A percentile compares a stretch with the other conserved stretches of the same genome.
Conservation (phyloP, 2,329 filamentous ascomycete genomes). For the Lasiodiplodia sp. region DNA sequence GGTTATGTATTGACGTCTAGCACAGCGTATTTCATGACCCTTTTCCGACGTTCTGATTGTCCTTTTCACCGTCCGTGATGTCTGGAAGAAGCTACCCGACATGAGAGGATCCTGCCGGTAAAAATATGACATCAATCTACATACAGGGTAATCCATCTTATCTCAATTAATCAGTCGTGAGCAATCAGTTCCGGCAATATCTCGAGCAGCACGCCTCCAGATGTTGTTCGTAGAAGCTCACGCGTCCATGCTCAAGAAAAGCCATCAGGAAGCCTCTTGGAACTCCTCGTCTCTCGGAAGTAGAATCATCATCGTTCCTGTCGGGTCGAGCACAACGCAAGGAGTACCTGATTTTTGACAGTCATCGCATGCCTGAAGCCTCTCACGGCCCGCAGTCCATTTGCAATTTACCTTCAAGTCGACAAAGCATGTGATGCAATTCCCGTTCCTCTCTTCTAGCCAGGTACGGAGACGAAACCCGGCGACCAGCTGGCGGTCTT, state of each 20-base stretch:
- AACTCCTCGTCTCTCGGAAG: not conserved
- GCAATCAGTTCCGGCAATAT: not conserved
- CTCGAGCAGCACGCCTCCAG: not conserved
- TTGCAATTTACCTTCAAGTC: not conserved
- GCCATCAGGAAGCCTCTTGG: not conserved
- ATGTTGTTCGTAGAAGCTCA: not conserved
- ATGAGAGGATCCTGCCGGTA: not conserved
- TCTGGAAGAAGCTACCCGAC: not conserved
- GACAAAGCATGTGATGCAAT: not conserved
- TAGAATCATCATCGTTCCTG: not conserved
- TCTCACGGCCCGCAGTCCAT: not conserved
- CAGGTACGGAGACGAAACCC: not conserved
- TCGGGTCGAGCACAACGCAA: not conserved
- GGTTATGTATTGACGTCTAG: not conserved
- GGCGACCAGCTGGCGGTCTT: not conserved
- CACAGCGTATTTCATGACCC: not conserved
- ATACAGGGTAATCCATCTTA: not conserved
- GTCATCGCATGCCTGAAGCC: not conserved
- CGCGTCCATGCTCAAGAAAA: not conserved
- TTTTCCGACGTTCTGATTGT: not conserved
- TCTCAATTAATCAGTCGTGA: not conserved
- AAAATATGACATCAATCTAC: not conserved
- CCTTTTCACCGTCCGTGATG: not conserved
- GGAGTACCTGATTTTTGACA: not conserved
- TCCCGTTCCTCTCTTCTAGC: not conserved